These are phyloP conservation scores for Aspergillus sp. DNA, from an alignment of 2,329 filamentous ascomycete species.

Conservation along the genomic window DNA sequence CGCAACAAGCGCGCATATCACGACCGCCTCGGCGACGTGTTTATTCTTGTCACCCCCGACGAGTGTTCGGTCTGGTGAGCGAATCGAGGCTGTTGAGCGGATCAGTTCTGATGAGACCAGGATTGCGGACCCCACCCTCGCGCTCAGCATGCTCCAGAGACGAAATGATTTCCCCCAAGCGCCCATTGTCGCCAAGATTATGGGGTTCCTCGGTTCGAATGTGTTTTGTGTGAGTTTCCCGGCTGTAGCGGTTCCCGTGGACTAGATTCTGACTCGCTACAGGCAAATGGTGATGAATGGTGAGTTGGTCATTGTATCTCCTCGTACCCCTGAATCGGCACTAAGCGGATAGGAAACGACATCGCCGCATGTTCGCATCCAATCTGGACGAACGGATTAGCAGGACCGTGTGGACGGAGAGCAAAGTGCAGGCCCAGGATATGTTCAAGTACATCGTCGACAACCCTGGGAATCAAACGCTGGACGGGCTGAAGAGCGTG, in stretches of 20 bases:
- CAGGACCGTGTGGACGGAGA: constrained; percentile 41
- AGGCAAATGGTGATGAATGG: constrained; percentile 37
- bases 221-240: constrained; percentile 34
- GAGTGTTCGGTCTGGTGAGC: constrained; percentile 16
- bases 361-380: constrained; percentile 42
- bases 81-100: neutral
- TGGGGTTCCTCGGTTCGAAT: constrained; percentile 42
- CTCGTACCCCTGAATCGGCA: neutral
- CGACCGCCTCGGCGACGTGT: constrained; percentile 34
- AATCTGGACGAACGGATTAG: constrained; percentile 45
- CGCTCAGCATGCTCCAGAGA: constrained; percentile 35
- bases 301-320: constrained; percentile 3
- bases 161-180: constrained; percentile 42
- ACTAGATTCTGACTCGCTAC: constrained; percentile 8
- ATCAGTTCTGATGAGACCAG: neutral
- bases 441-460: constrained; percentile 37
- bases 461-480: constrained; percentile 30
- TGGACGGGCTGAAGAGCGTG: constrained; percentile 36
- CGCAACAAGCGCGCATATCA: constrained; percentile 30
- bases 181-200: constrained; percentile 30
- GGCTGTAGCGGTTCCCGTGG: neutral
- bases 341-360: constrained; percentile 31
- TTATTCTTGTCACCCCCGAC: constrained; percentile 35
- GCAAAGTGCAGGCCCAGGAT: constrained; percentile 32
- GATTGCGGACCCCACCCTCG: constrained; percentile 36